Base-by-base conservation (phyloP, 2,329 filamentous ascomycete genomes). In the Pseudogymnoascus sp. region DNA sequence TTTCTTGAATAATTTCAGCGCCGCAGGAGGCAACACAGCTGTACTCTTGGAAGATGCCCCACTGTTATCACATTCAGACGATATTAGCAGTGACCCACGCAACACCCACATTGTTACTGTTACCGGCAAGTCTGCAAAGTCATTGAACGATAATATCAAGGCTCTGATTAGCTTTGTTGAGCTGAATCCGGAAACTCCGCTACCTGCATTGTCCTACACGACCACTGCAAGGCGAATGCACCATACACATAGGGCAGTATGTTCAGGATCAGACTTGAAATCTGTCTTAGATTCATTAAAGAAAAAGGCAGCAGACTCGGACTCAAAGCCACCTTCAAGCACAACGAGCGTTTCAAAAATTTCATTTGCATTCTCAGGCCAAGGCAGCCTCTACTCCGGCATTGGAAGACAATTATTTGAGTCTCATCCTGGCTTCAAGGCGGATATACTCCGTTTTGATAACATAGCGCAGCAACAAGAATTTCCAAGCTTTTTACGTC, bases 211-310 rank as follows among this genome's bases (percentile, higher is more conserved):
- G 3, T 64, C 67, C 4, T 68, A 67, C 26, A 68, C 67, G 33
- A 67, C 64, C 2, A 66, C 64, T 17, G 61, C 63, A 4, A 80
- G 86, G 11, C 81, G 81, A 59, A 80, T 83, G 7, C 85, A 87
- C 67, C 80, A 85, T 71, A 75, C 79, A 67, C 81, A 80, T 75
- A 79, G 83, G 10, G 76, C 83, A 70, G 80, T 77, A 40, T 76
- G 82, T 53, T 70, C 76, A 3, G 79, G 76, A 0, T 71, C 72
- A 3, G 73, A 75, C 60, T 62, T 80, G 7, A 44, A 56, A 56
- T 35, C 5, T 21, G n/a, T 56, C 17, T 33, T 10, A 21, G 29
- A 56, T 21, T n/a, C 29, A 19, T 35, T 56, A 17, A 26, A 53
- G 50, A 33, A 19, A 33, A 71, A 76, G 19, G 1, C 62, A 69